A percentile compares a stretch with the other conserved stretches of the same genome.
Evolutionary conservation across 768 basidiomycete species (phyloP).

Genomic region (Rhodocollybia butyracea): DNA sequence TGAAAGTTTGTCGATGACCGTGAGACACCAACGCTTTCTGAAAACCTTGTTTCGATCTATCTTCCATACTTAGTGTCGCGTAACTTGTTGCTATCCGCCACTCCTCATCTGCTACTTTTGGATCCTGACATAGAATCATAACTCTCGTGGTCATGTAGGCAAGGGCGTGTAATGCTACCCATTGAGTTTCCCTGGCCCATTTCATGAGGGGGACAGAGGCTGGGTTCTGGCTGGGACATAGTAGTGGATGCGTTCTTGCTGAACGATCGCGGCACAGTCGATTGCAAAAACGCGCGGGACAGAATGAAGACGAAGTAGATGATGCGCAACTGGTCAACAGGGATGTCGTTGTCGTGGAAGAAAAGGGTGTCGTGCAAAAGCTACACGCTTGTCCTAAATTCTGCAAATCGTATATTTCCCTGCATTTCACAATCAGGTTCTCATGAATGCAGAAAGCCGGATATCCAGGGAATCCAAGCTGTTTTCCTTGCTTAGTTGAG

Average conservation of each 20-base stretch:
- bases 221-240: conserved; percentile 77
- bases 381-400: conserved; percentile 57
- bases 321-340: conserved; percentile 53
- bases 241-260: conserved; percentile 59
- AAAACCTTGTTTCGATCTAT: conserved; percentile 52
- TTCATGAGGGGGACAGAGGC: conserved; percentile 56
- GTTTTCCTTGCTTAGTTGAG: background rate
- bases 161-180: conserved; percentile 78
- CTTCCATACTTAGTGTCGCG: conserved; percentile 77
- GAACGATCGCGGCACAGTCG: conserved; percentile 72
- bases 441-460: too few relatives aligned
- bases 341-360: conserved; percentile 16
- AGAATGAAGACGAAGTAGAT: conserved; percentile 38
- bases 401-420: conserved; percentile 79
- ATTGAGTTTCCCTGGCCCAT: conserved; percentile 56
- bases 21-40: conserved; percentile 31
- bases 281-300: conserved; percentile 75
- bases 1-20: background rate
- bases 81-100: conserved; percentile 56
- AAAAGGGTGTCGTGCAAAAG: conserved; percentile 68
- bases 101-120: conserved; percentile 40
- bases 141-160: conserved; percentile 63
- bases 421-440: conserved; percentile 24
- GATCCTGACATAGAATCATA: conserved; percentile 50
- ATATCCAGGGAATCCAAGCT: background rate